phyloP scores from a whole-genome alignment of 1,284 basidiomycete species.

The Apiotrichum siamense region DNA sequence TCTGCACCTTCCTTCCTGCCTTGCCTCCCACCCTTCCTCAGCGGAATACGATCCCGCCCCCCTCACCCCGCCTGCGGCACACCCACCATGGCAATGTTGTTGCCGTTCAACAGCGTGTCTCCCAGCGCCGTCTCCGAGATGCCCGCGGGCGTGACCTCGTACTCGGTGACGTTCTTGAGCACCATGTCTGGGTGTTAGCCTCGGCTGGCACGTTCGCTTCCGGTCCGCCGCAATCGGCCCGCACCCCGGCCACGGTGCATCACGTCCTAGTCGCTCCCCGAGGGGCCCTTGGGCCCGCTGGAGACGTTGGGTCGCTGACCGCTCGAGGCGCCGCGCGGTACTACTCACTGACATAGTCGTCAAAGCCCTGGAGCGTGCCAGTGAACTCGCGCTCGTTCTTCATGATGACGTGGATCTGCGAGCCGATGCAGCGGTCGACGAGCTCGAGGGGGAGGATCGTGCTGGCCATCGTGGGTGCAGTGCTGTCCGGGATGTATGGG shows the following conservation, averaged over 20 bases:
- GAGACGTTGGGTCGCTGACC: too few relatives aligned
- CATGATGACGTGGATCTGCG: slow-evolving; percentile 93
- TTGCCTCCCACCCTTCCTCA: too few relatives aligned
- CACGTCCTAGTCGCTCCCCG: too few relatives aligned
- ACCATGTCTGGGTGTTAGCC: slow-evolving; percentile 79
- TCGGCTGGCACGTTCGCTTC: too few relatives aligned
- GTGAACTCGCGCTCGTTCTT: slow-evolving; percentile 93
- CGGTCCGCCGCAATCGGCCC: too few relatives aligned
- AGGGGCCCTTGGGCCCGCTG: too few relatives aligned
- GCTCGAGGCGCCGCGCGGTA: neutral
- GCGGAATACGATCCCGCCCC: too few relatives aligned
- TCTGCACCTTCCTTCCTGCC: too few relatives aligned
- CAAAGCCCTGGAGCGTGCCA: slow-evolving; percentile 92
- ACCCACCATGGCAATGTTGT: slow-evolving; percentile 92
- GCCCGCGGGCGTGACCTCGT: slow-evolving; percentile 77
- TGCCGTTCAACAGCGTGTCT: slow-evolving; percentile 92
- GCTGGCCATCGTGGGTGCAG: slow-evolving; percentile 52
- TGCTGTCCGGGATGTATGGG: neutral
- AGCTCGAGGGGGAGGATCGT: slow-evolving; percentile 67
- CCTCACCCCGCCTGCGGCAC: neutral
- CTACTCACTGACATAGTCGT: slow-evolving; percentile 97
- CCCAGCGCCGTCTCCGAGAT: slow-evolving; percentile 73
- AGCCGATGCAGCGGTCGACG: slow-evolving; percentile 91
- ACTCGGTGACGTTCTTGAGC: slow-evolving; percentile 93
- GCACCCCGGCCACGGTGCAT: too few relatives aligned